Percentiles rank a stretch among this genome's conserved stretches.
Conservation (phyloP, 345 rosid species). For the Camelina neglecta region DNA sequence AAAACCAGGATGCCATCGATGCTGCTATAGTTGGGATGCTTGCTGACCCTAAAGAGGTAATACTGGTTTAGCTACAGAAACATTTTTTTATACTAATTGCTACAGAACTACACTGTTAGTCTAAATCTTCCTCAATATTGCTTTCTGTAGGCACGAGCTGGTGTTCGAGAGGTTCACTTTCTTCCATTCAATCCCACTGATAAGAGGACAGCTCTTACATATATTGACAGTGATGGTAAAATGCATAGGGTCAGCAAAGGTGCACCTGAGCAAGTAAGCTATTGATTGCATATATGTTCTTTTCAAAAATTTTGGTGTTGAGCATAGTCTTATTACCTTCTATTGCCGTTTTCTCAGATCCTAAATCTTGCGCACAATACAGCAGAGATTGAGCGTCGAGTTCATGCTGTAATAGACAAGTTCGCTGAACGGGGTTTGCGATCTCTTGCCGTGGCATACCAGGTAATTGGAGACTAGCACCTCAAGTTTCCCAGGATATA, state of each 20-base stretch:
- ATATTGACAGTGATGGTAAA: constrained; percentile 72
- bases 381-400: constrained; percentile 87
- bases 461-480: constrained; percentile 52
- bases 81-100: not conserved
- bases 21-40: constrained; percentile 94
- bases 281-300: not conserved
- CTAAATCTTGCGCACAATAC: constrained; percentile 86
- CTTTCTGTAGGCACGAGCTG: constrained; percentile 84
- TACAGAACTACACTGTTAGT: not conserved
- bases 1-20: constrained; percentile 98
- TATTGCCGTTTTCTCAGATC: constrained; percentile 55
- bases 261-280: constrained; percentile 95
- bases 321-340: constrained; percentile 1
- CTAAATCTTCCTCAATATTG: constrained; percentile 15
- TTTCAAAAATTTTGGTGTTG: not conserved
- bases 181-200: constrained; percentile 99
- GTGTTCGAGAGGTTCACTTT: constrained; percentile 88
- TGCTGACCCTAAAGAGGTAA: constrained; percentile 98
- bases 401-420: constrained; percentile 92
- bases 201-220: constrained; percentile 94
- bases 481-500: constrained; percentile 9
- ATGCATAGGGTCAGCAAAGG: constrained; percentile 99
- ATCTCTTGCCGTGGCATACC: constrained; percentile 97
- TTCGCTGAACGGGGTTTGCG: constrained; percentile 96
- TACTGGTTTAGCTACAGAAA: not conserved